Percentiles rank a stretch among this genome's conserved stretches.
phyloP scores from a whole-genome alignment of 2,329 filamentous ascomycete genomes.

The Colletotrichum higginsianum region DNA sequence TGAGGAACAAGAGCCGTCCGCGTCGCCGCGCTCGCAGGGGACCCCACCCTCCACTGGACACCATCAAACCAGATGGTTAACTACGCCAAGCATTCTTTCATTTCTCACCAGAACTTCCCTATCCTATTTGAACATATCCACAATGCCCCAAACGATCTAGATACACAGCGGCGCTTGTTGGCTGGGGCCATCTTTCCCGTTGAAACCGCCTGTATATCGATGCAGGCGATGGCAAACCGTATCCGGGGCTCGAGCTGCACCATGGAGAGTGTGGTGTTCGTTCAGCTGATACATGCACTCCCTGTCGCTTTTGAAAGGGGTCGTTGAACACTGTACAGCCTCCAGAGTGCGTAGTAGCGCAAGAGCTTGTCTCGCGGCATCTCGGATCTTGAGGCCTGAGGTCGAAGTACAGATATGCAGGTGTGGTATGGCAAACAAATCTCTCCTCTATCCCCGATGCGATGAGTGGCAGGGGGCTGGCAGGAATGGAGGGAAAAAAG shows the following conservation, averaged over 20 bases:
- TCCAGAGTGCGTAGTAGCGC: conserved; percentile 13
- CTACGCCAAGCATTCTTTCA: conserved; percentile 30
- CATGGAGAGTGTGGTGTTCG: neutral
- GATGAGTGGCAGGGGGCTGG: conserved; percentile 21
- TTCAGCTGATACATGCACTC: neutral
- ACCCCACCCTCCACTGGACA: conserved; percentile 23
- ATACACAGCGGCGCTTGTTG: neutral
- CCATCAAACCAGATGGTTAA: conserved; percentile 10
- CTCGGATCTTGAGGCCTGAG: conserved; percentile 33
- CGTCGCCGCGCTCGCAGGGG: conserved; percentile 30
- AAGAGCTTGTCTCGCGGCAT: conserved; percentile 36
- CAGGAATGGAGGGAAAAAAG: neutral
- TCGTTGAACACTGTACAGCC: neutral
- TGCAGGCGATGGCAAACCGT: conserved; percentile 6
- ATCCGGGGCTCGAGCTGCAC: neutral
- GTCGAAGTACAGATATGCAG: neutral
- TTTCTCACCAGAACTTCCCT: conserved; percentile 32
- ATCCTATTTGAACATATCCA: conserved; percentile 20
- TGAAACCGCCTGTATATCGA: neutral
- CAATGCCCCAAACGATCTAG: neutral
- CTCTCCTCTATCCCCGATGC: conserved; percentile 22
- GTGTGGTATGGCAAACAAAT: conserved; percentile 1
- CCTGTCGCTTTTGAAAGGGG: neutral
- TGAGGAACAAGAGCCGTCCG: conserved; percentile 29
- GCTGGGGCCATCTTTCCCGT: neutral